Conservation (phyloP, 2,329 filamentous ascomycete genomes). For the Colletotrichum echinochloae region DNA sequence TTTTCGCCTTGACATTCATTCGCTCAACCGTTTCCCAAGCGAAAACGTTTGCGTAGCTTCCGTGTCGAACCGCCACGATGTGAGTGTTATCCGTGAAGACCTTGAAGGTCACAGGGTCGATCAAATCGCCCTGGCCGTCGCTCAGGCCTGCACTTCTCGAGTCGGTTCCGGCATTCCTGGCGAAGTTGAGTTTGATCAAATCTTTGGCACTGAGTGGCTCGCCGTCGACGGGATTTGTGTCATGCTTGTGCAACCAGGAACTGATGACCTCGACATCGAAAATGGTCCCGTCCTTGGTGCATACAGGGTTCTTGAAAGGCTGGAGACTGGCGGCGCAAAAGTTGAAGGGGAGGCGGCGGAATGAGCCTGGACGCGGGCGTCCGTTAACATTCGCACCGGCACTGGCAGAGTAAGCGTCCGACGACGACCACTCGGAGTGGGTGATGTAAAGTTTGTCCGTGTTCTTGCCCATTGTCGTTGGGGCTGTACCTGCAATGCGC, state of each 20-base stretch:
- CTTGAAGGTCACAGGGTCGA: constrained; percentile 97
- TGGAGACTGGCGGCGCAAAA: constrained; percentile 97
- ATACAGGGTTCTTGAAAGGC: constrained; percentile 94
- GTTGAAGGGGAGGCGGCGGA: constrained; percentile 95
- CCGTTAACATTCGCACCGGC: constrained; percentile 73
- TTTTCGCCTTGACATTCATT: constrained; percentile 96
- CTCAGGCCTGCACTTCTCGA: constrained; percentile 58
- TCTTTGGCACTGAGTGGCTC: constrained; percentile 82
- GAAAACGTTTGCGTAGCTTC: constrained; percentile 92
- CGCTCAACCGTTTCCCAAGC: constrained; percentile 95
- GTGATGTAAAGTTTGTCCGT: constrained; percentile 77
- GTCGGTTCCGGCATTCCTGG: constrained; percentile 83
- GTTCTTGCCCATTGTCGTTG: constrained; percentile 58
- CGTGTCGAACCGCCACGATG: constrained; percentile 86
- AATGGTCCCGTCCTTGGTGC: constrained; percentile 86
- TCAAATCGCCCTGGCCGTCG: constrained; percentile 79
- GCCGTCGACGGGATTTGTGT: constrained; percentile 91
- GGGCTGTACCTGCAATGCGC: not conserved
- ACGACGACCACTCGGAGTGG: constrained; percentile 96
- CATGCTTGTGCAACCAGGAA: constrained; percentile 93
- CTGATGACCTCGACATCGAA: constrained; percentile 96
- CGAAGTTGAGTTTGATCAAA: constrained; percentile 90
- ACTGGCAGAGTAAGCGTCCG: constrained; percentile 87
- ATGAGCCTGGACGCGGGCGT: constrained; percentile 70
- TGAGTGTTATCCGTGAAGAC: constrained; percentile 98